phyloP scores from a whole-genome alignment of 805 yeast genomes.

The Suhomyces canberraensis region DNA sequence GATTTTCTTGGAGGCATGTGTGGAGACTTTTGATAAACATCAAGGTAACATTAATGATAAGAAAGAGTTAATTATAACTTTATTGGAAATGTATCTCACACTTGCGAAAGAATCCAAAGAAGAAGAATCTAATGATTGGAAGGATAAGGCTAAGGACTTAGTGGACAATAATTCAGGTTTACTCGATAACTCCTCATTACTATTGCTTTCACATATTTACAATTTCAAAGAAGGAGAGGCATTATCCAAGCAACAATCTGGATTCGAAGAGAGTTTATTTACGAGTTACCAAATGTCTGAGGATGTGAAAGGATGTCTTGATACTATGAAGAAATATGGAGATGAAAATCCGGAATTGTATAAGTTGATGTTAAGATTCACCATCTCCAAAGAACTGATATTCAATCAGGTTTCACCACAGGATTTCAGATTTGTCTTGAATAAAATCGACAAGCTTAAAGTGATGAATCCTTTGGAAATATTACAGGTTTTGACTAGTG shows the following conservation, averaged over 20 bases:
- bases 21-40: conserved; percentile 70
- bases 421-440: conserved; percentile 47
- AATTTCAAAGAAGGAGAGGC: conserved; percentile 50
- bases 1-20: conserved; percentile 86
- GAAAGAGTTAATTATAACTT: conserved; percentile 68
- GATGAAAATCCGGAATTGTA: conserved; percentile 61
- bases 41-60: conserved; percentile 71
- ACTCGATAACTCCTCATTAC: conserved; percentile 53
- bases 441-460: conserved; percentile 48
- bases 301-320: conserved; percentile 55
- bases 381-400: conserved; percentile 53
- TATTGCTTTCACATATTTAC: conserved; percentile 57
- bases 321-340: conserved; percentile 58
- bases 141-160: conserved; percentile 55
- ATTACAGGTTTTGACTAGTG: conserved; percentile 61
- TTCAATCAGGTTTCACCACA: conserved; percentile 51
- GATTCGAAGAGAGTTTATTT: conserved; percentile 61
- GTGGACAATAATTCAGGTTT: conserved; percentile 45
- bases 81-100: conserved; percentile 77
- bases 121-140: conserved; percentile 53
- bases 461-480: conserved; percentile 74
- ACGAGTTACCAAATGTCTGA: conserved; percentile 58
- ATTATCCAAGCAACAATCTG: conserved; percentile 35
- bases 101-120: conserved; percentile 37
- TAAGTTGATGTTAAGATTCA: conserved; percentile 59